phyloP scores from a whole-genome alignment of 768 basidiomycete species.

The Coprinellus micaceus region DNA sequence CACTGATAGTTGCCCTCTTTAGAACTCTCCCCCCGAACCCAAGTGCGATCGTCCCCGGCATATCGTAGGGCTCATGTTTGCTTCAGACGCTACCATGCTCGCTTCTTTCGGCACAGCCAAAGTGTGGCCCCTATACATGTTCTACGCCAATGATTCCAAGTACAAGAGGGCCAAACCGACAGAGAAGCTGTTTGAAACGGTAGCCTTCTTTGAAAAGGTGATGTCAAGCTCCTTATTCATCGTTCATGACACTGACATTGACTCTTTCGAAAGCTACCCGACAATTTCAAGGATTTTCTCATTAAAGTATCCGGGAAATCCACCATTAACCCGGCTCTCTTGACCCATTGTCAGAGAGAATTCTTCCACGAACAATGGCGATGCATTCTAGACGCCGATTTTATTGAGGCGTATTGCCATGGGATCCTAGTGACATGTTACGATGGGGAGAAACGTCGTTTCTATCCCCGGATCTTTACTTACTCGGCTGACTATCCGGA shows the following conservation, averaged over 20 bases:
- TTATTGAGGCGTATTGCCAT: slow-evolving; percentile 28
- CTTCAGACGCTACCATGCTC: not conserved
- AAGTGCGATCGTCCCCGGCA: not conserved
- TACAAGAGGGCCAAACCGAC: not conserved
- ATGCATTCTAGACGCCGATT: slow-evolving; percentile 29
- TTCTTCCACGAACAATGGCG: slow-evolving; percentile 27
- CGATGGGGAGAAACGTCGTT: slow-evolving; percentile 26
- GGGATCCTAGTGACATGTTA: slow-evolving; percentile 28
- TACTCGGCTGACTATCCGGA: slow-evolving; percentile 41
- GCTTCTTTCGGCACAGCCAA: not conserved
- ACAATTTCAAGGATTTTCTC: not conserved
- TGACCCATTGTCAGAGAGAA: slow-evolving; percentile 13
- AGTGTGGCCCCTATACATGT: not conserved
- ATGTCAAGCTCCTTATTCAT: not conserved
- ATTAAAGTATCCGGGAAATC: not conserved
- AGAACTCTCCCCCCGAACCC: not conserved
- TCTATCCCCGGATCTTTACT: slow-evolving; percentile 32
- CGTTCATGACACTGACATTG: too few species aligned
- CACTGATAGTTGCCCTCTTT: not conserved
- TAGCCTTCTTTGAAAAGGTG: slow-evolving; percentile 2
- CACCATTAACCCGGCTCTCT: not conserved
- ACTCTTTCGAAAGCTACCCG: not conserved
- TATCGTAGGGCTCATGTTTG: not conserved
- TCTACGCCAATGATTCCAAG: not conserved
- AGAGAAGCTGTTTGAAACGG: not conserved